phyloP scores from a whole-genome alignment of 164 flowering plant genomes.

The Houttuynia cordata region DNA sequence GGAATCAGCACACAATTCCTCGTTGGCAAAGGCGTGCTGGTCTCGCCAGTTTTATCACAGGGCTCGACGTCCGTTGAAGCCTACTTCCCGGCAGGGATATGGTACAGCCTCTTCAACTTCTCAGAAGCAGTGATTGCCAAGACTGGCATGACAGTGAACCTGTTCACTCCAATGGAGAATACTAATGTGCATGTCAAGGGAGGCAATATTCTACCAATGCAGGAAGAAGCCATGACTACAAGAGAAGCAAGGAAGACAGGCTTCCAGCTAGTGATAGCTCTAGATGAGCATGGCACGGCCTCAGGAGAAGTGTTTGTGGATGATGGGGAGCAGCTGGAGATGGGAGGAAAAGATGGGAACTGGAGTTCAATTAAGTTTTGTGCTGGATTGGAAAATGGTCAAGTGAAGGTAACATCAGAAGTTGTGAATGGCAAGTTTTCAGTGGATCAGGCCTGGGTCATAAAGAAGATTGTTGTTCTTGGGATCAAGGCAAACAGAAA shows the following conservation, averaged over 20 bases:
- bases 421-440: slow-evolving; percentile 50
- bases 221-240: slow-evolving; percentile 61
- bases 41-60: slow-evolving; percentile 52
- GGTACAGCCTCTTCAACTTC: slow-evolving; percentile 57
- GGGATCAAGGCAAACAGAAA: slow-evolving; percentile 29
- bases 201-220: slow-evolving; percentile 60
- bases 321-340: slow-evolving; percentile 53
- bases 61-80: slow-evolving; percentile 46
- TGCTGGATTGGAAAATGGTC: slow-evolving; percentile 9
- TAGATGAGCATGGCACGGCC: slow-evolving; percentile 19
- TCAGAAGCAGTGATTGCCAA: slow-evolving; percentile 23
- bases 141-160: slow-evolving; percentile 30
- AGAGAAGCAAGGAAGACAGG: slow-evolving; percentile 38
- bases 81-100: slow-evolving; percentile 68
- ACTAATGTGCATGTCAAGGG: slow-evolving; percentile 59
- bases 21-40: slow-evolving; percentile 54
- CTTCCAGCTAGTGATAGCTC: slow-evolving; percentile 45
- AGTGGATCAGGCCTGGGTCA: slow-evolving; percentile 30
- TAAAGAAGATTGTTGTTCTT: slow-evolving; percentile 37
- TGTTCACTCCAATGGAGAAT: slow-evolving; percentile 46
- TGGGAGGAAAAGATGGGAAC: slow-evolving; percentile 36
- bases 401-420: slow-evolving; percentile 23
- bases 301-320: slow-evolving; percentile 64
- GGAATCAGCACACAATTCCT: slow-evolving; percentile 53
- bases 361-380: slow-evolving; percentile 47